Evolutionary conservation across 2,329 filamentous ascomycete genomes (phyloP), one percentile per base, ranked within the genome.

Genomic region (Ascochyta lentis): DNA sequence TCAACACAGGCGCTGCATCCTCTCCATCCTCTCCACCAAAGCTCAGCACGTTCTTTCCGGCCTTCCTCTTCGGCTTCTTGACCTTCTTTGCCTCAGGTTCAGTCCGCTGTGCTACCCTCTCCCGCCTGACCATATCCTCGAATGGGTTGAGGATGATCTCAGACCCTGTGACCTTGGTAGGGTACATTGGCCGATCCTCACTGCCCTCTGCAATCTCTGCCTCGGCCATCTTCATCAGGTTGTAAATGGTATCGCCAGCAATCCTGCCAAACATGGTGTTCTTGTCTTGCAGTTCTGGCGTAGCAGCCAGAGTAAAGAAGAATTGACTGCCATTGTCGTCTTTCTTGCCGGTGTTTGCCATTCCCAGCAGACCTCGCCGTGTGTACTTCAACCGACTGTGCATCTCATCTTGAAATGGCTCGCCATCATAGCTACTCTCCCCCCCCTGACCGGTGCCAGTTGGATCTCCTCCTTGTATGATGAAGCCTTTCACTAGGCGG

Each of bases 191-290:
- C 58, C 92, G 84, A 61, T 98, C 94, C 6, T 85, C 88, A 15
- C 87, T 89, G 50, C 91, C 88, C n/a, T 78, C 79, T 22, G 89
- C 85, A 16, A 96, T 80, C 71, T 98, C 95, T 0, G 86, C 86
- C 72, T 98, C 93, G 19, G 90, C 92, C 82, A 98, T 96, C 77
- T 93, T 96, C 70, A 93, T 88, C 69, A 99, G 76, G 74, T 97
- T 98, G 79, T 96, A 99, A 51, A 99, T 95, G 15, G 94, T 97
- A 63, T 98, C 92, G 26, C 94, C 95, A 33, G 90, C 92, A 40
- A 99, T 85, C 53, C 95, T 84, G 16, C 95, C 95, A 79, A 99
- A 98, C 74, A 98, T 79, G 0, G 95, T 98, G 75, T 97, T 97
- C 77, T 91, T 91, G 47, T 89, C 90, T 65, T 89, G 91, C 69